Evolutionary conservation across 2,329 filamentous ascomycete genomes (phyloP).

Genomic region (Claviceps quebecensis): DNA sequence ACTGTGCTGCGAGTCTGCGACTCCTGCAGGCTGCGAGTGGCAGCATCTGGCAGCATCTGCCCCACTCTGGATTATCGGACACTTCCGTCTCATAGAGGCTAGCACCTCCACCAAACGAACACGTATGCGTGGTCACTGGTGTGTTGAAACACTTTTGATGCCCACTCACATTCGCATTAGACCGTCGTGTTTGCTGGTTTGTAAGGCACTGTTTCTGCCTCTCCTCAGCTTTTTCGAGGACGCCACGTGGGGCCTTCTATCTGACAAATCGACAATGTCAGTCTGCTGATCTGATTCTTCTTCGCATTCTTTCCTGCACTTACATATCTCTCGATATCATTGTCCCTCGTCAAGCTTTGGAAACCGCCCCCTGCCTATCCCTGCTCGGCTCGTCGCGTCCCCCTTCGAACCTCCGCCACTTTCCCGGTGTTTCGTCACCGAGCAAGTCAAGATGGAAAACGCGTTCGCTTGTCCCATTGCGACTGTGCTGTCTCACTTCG

Average conservation of each 20-base stretch:
- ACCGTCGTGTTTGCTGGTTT: not conserved
- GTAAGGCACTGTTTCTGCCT: not conserved
- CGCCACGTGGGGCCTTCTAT: conserved; percentile 20
- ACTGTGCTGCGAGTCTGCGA: not conserved
- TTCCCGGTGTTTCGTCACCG: conserved; percentile 6
- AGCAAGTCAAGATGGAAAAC: conserved; percentile 38
- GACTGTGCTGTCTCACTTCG: conserved; percentile 45
- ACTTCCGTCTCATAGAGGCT: conserved; percentile 3
- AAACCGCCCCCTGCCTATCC: not conserved
- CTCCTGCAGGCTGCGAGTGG: too few species aligned
- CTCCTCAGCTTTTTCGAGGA: conserved; percentile 9
- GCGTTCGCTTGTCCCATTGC: conserved; percentile 44
- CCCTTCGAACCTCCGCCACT: not conserved
- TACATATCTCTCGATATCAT: not conserved
- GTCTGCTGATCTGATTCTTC: conserved; percentile 4
- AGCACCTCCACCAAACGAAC: conserved; percentile 12
- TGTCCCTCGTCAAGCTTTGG: not conserved
- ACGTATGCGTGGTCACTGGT: conserved; percentile 12
- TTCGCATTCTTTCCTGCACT: not conserved
- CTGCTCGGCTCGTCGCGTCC: conserved; percentile 3
- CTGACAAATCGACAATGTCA: conserved; percentile 18
- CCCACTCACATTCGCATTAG: not conserved
- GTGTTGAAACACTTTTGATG: conserved; percentile 8
- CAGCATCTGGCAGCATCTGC: not conserved
- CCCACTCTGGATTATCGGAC: conserved; percentile 3